Conservation (phyloP, 140 eudicot species). For the Anethum foeniculum region DNA sequence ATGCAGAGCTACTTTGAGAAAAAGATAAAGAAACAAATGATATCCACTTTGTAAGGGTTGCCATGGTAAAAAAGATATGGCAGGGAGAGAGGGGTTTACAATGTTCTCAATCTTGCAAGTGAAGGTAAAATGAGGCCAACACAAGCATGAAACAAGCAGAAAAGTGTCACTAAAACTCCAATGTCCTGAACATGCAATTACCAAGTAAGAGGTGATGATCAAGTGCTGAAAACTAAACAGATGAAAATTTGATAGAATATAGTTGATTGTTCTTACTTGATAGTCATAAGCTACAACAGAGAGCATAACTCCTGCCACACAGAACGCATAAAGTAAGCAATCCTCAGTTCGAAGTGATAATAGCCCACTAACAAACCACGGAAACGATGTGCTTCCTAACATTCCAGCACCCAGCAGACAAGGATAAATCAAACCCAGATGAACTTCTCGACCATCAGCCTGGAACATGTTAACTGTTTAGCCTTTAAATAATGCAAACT, state of each 20-base stretch:
- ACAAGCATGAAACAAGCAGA: slow-evolving; percentile 77
- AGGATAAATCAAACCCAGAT: slow-evolving; percentile 75
- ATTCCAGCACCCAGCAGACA: slow-evolving; percentile 79
- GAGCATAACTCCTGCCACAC: slow-evolving; percentile 46
- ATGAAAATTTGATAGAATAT: neutral
- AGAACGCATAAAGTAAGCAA: slow-evolving; percentile 50
- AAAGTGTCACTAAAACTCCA: slow-evolving; percentile 65
- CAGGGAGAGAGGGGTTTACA: slow-evolving; percentile 28
- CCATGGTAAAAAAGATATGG: neutral
- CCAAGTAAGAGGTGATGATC: slow-evolving; percentile 3
- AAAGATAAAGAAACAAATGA: neutral
- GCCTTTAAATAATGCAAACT: neutral
- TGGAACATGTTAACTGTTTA: slow-evolving; percentile 16
- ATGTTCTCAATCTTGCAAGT: slow-evolving; percentile 84
- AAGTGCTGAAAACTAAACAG: neutral
- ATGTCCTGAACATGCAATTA: slow-evolving; percentile 53
- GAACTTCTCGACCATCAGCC: slow-evolving; percentile 95
- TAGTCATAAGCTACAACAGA: slow-evolving; percentile 86
- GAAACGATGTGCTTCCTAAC: slow-evolving; percentile 87
- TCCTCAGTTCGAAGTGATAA: slow-evolving; percentile 70
- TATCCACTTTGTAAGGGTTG: neutral
- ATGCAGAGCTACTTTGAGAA: slow-evolving; percentile 1
- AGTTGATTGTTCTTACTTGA: slow-evolving; percentile 44
- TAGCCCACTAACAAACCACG: slow-evolving; percentile 66
- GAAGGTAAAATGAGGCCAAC: slow-evolving; percentile 73